Evolutionary conservation across 1,284 basidiomycete genomes (phyloP).

Genomic region (Xerocomus alliaceus): DNA sequence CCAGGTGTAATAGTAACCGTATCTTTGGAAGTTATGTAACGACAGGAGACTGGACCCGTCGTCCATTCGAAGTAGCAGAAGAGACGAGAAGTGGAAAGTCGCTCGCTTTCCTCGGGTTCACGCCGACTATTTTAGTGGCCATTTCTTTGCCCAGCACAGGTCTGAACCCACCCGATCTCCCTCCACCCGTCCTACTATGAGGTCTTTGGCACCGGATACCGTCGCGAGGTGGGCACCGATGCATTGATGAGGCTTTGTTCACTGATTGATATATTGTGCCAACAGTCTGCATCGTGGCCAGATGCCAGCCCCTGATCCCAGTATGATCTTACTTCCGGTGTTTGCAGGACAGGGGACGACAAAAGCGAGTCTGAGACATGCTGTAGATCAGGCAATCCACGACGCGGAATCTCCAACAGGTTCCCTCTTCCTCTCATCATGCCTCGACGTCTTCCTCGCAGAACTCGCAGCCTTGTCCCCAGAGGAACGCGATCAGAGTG

Average conservation of each 20-base stretch:
- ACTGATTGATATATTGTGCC: not conserved
- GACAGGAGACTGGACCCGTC: constrained; percentile 10
- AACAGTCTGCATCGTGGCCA: not conserved
- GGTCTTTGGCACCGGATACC: constrained; percentile 3
- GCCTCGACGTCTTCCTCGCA: constrained; percentile 54
- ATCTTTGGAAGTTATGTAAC: constrained; percentile 37
- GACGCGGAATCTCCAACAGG: constrained; percentile 49
- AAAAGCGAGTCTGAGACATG: constrained; percentile 42
- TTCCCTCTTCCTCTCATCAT: constrained; percentile 54
- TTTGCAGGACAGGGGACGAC: constrained; percentile 64
- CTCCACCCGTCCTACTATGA: not conserved
- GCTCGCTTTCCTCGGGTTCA: constrained; percentile 21
- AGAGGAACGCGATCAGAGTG: constrained; percentile 42
- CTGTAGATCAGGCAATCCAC: constrained; percentile 47
- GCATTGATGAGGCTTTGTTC: not conserved
- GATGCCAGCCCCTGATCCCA: constrained; percentile 12
- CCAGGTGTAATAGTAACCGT: constrained; percentile 31
- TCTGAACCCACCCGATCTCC: constrained; percentile 12
- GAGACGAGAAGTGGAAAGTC: constrained; percentile 30
- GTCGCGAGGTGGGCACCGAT: constrained; percentile 17
- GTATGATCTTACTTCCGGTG: constrained; percentile 47
- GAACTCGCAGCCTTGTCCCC: constrained; percentile 55
- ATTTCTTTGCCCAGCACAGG: not conserved
- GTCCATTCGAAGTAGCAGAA: constrained; percentile 25
- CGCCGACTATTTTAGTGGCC: constrained; percentile 27